Evolutionary conservation across 2,329 filamentous ascomycete species (phyloP).

Genomic region (Calonectria hongkongensis): DNA sequence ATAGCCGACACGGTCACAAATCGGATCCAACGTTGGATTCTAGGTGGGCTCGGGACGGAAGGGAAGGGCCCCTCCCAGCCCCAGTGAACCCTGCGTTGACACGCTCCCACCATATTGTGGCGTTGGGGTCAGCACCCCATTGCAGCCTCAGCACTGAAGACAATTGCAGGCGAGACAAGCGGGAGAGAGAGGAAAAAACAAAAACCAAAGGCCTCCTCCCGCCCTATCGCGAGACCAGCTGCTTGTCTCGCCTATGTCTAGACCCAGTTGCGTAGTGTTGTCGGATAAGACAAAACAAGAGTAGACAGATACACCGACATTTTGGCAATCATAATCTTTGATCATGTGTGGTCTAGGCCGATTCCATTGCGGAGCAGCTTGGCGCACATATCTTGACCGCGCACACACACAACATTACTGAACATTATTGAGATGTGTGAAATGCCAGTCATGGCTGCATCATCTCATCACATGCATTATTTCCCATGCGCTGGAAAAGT

Average conservation of each 20-base stretch:
- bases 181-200: neutral
- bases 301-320: slow-evolving; percentile 53
- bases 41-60: slow-evolving; percentile 26
- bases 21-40: slow-evolving; percentile 25
- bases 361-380: slow-evolving; percentile 42
- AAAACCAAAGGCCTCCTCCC: slow-evolving; percentile 4
- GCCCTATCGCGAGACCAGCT: slow-evolving; percentile 29
- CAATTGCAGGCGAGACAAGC: neutral
- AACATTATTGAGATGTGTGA: slow-evolving; percentile 32
- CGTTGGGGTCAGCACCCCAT: slow-evolving; percentile 21
- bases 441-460: slow-evolving; percentile 43
- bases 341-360: slow-evolving; percentile 50
- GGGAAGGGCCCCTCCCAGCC: slow-evolving; percentile 20
- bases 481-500: slow-evolving; percentile 36
- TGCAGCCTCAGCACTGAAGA: slow-evolving; percentile 24
- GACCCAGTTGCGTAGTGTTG: slow-evolving; percentile 46
- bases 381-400: slow-evolving; percentile 17
- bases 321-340: slow-evolving; percentile 49
- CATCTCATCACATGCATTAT: slow-evolving; percentile 50
- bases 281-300: slow-evolving; percentile 32
- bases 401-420: slow-evolving; percentile 34
- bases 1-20: slow-evolving; percentile 21
- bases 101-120: slow-evolving; percentile 32
- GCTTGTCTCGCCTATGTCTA: slow-evolving; percentile 33
- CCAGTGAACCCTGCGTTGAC: slow-evolving; percentile 32